A percentile compares a stretch with the other conserved stretches of the same genome.
Evolutionary conservation across 768 basidiomycete species (phyloP).

Genomic region (Russula griseocarnosa): DNA sequence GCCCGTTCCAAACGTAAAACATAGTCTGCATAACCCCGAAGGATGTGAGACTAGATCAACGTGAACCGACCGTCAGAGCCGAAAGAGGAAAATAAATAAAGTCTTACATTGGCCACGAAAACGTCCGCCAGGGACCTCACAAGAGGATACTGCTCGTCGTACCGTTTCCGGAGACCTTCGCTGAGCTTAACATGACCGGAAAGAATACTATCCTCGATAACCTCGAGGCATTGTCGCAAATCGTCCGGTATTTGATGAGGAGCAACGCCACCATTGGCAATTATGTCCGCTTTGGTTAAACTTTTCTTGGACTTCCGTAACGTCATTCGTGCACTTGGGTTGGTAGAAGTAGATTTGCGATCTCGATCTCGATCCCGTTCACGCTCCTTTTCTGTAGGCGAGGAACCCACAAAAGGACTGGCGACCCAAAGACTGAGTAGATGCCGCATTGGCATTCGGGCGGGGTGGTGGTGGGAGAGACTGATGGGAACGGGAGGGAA

Average conservation of each 20-base stretch:
- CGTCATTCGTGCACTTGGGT: constrained; percentile 40
- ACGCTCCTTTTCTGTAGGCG: constrained; percentile 39
- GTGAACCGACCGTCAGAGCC: constrained; percentile 26
- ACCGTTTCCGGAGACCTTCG: constrained; percentile 81
- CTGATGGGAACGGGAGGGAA: constrained; percentile 75
- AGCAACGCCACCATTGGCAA: constrained; percentile 52
- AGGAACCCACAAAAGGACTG: constrained; percentile 56
- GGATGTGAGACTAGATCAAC: constrained; percentile 72
- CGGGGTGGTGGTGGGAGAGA: constrained; percentile 68
- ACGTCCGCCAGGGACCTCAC: constrained; percentile 92
- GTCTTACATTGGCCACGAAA: constrained; percentile 85
- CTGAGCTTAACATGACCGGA: constrained; percentile 85
- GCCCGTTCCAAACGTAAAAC: constrained; percentile 93
- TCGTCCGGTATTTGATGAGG: constrained; percentile 86
- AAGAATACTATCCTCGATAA: constrained; percentile 80
- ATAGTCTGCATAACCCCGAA: constrained; percentile 90
- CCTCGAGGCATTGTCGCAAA: constrained; percentile 77
- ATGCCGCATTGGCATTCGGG: constrained; percentile 48
- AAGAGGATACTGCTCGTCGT: constrained; percentile 93
- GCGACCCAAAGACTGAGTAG: constrained; percentile 72
- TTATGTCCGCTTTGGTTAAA: constrained; percentile 41
- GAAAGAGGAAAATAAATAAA: constrained; percentile 17
- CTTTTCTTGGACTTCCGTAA: constrained; percentile 69
- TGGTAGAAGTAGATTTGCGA: constrained; percentile 42
- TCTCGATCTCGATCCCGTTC: constrained; percentile 33